These are phyloP conservation scores for Lepiota brunneoincarnata DNA, from an alignment of 768 basidiomycete species.

Conservation along the genomic window DNA sequence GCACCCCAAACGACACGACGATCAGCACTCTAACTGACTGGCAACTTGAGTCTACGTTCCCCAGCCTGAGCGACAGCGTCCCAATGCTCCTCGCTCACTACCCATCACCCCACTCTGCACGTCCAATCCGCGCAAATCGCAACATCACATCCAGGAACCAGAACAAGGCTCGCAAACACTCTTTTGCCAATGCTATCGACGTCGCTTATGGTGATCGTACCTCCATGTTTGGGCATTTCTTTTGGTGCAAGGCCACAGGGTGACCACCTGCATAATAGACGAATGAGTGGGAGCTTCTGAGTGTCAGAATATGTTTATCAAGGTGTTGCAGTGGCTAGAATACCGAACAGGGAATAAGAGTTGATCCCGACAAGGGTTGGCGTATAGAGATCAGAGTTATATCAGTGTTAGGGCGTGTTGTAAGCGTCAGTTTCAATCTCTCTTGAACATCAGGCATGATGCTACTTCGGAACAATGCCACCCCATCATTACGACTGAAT, in stretches of 20 bases:
- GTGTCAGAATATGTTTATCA: background rate
- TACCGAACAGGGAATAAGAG: conserved; percentile 50
- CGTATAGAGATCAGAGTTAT: conserved; percentile 76
- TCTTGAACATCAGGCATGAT: conserved; percentile 44
- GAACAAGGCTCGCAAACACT: conserved; percentile 67
- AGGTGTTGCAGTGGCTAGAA: conserved; percentile 53
- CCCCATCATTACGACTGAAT: conserved; percentile 72
- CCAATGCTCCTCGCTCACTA: conserved; percentile 41
- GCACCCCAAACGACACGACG: conserved; percentile 88
- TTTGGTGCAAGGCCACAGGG: conserved; percentile 61
- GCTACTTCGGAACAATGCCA: conserved; percentile 80
- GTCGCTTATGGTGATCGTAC: conserved; percentile 80
- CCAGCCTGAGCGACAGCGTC: conserved; percentile 6
- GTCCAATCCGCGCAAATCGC: conserved; percentile 82
- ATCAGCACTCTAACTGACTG: conserved; percentile 82
- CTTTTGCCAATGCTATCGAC: conserved; percentile 78
- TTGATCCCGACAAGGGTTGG: conserved; percentile 64
- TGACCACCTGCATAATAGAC: conserved; percentile 55
- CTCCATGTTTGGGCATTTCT: conserved; percentile 75
- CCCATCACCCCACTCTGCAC: conserved; percentile 79
- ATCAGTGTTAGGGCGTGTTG: conserved; percentile 71
- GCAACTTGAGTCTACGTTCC: conserved; percentile 30
- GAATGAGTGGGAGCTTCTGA: background rate
- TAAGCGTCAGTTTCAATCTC: conserved; percentile 58
- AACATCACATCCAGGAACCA: conserved; percentile 80